Evolutionary conservation across 2,329 filamentous ascomycete genomes (phyloP).

Genomic region (Clarireedia paspali): DNA sequence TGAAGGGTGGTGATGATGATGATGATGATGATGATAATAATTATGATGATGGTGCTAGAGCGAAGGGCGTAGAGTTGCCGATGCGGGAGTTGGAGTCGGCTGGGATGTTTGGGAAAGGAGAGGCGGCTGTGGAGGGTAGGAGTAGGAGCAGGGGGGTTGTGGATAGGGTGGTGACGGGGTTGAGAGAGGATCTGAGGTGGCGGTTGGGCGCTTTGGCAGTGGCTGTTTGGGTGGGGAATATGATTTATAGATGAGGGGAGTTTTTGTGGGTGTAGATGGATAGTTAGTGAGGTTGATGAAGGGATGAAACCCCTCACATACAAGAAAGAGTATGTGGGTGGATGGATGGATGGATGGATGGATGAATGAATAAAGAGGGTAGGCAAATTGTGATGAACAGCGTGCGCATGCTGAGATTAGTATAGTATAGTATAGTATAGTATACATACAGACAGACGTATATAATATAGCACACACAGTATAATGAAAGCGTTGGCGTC

Average conservation of each 20-base stretch:
- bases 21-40: slow-evolving; percentile 33
- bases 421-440: no score
- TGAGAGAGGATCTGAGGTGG: slow-evolving; percentile 9
- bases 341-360: no score
- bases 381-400: no score
- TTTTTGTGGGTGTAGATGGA: neutral
- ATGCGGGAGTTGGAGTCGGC: no score
- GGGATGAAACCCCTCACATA: no score
- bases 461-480: no score
- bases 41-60: slow-evolving; percentile 10
- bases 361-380: no score
- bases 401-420: no score
- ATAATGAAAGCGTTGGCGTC: no score
- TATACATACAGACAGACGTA: no score
- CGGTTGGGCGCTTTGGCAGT: slow-evolving; percentile 10
- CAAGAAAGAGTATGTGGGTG: no score
- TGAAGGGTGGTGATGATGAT: neutral
- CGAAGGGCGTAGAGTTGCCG: slow-evolving; percentile 11
- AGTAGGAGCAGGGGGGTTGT: slow-evolving; percentile 24
- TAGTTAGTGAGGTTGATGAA: no score
- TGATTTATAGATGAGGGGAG: slow-evolving; percentile 11
- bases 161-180: neutral
- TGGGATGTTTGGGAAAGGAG: slow-evolving; percentile 25
- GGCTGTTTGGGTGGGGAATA: slow-evolving; percentile 16
- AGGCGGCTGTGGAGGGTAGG: slow-evolving; percentile 32